Evolutionary conservation across 805 yeast genomes (phyloP).

Genomic region (Dipodascopsis uninucleata): DNA sequence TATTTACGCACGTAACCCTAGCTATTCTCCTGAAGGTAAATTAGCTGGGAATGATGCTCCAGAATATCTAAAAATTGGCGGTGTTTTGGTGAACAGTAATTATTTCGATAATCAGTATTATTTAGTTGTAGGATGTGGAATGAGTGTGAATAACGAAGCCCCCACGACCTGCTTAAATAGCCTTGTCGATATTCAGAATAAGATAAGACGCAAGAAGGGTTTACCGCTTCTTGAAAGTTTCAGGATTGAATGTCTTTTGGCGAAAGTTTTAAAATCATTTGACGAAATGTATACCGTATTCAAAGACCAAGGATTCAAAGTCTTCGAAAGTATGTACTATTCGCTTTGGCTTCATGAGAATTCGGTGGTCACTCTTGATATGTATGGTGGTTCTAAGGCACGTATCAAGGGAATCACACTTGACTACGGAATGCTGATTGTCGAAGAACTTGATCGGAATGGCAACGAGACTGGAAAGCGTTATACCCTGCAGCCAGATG

Average conservation of each 20-base stretch:
- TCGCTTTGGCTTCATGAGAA: constrained; percentile 78
- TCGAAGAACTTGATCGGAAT: constrained; percentile 55
- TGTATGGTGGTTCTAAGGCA: constrained; percentile 52
- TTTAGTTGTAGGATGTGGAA: constrained; percentile 80
- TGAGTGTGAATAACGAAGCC: constrained; percentile 76
- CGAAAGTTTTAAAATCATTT: constrained; percentile 62
- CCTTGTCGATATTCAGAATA: constrained; percentile 61
- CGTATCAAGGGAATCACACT: constrained; percentile 73
- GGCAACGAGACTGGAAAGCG: constrained; percentile 50
- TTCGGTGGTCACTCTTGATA: constrained; percentile 68
- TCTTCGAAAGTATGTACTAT: constrained; percentile 70
- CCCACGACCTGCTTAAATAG: constrained; percentile 88
- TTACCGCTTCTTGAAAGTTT: constrained; percentile 45
- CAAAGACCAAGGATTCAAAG: constrained; percentile 58
- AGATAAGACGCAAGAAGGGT: constrained; percentile 45
- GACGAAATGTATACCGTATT: constrained; percentile 59
- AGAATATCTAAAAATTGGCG: constrained; percentile 68
- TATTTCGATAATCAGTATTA: constrained; percentile 56
- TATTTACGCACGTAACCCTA: constrained; percentile 67
- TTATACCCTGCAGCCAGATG: constrained; percentile 88
- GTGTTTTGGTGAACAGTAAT: constrained; percentile 78
- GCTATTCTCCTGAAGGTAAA: too few relatives aligned
- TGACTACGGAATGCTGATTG: constrained; percentile 80
- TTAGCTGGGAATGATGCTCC: constrained; percentile 22
- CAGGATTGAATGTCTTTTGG: constrained; percentile 52